Base-by-base conservation (phyloP, 164 flowering plant species). In the Dillenia turbinata region DNA sequence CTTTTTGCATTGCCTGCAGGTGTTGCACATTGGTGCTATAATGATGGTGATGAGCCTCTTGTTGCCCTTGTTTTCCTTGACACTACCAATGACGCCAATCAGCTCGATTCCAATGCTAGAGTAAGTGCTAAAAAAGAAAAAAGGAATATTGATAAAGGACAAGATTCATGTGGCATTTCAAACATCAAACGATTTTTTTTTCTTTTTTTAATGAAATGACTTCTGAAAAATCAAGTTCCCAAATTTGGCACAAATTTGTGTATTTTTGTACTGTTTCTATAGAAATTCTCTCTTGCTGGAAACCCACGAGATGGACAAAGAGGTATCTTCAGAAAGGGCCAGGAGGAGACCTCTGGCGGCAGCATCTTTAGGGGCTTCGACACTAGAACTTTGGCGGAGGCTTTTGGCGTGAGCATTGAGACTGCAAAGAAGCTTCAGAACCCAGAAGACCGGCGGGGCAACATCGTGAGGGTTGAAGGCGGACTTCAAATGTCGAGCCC, bases 11-110 rank as follows among this genome's bases (percentile, higher is more conserved):
- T 77, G 16, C 78, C 79, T 0, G 64, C 73, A 5, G 84, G 83
- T n/a, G 69, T 70, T 0, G 64, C 72, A 19, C 73, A 72, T 13
- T 83, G 82, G 83, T 49, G 62, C 61, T 78, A 80, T 75, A 83
- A 83, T 52, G 63, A 67, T 9, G 85, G 85, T 12, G 63, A 78
- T 24, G 26, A 63, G 1, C 73, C 71, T 5, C 69, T 78, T 7
- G 66, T 81, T 12, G 44, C 51, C 1, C 68, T 75, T 22, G 52
- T 54, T 12, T 12, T 81, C 51, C n/a, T 49, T 8, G 76, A 80
- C 61, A 67, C 66, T 9, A 47, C 54, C 66, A 80, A 71, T 72
- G 10, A 50, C 10, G 67, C 40, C 19, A 82, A 82, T 69, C 87
- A 83, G 56, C 85, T 83, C 12, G 83, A 83, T 40, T 52, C n/a